Evolutionary conservation across 1,284 basidiomycete genomes (phyloP).

Genomic region (Sporisorium iseilematis-ciliati): DNA sequence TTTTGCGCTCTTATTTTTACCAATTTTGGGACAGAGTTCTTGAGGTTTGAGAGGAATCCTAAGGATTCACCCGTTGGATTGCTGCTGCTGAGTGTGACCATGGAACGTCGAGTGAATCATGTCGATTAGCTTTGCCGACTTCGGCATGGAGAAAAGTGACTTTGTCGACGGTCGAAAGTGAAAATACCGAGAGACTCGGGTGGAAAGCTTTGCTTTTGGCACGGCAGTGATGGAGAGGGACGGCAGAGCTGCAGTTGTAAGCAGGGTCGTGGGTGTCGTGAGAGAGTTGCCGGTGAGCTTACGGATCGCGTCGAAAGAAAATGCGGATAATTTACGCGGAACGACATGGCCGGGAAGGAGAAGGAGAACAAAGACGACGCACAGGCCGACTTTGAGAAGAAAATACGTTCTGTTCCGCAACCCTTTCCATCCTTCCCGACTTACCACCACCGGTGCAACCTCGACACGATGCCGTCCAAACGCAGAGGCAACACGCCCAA

Average conservation of each 20-base stretch:
- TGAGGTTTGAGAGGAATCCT: neutral
- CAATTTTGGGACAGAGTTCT: neutral
- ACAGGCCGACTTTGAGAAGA: constrained; percentile 10
- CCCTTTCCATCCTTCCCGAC: neutral
- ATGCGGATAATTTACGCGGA: neutral
- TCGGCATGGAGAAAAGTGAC: neutral
- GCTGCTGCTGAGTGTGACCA: neutral
- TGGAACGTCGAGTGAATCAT: neutral
- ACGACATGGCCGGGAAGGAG: neutral
- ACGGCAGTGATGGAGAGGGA: neutral
- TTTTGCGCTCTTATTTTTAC: neutral
- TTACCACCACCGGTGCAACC: too few species aligned
- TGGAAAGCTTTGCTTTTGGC: neutral
- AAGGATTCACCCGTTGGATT: neutral
- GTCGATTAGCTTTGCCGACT: neutral
- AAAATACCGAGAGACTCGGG: neutral
- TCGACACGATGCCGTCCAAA: constrained; percentile 47
- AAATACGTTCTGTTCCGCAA: neutral
- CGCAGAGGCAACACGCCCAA: constrained; percentile 41
- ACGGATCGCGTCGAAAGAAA: neutral
- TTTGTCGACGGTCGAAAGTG: constrained; percentile 4
- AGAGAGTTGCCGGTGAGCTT: neutral
- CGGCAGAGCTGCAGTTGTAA: neutral
- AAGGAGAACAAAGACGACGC: neutral
- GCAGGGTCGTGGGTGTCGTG: neutral